These are phyloP conservation scores for Coemansia sp. DNA, from an alignment of 192 early-diverging fungal species.

Conservation along the genomic window DNA sequence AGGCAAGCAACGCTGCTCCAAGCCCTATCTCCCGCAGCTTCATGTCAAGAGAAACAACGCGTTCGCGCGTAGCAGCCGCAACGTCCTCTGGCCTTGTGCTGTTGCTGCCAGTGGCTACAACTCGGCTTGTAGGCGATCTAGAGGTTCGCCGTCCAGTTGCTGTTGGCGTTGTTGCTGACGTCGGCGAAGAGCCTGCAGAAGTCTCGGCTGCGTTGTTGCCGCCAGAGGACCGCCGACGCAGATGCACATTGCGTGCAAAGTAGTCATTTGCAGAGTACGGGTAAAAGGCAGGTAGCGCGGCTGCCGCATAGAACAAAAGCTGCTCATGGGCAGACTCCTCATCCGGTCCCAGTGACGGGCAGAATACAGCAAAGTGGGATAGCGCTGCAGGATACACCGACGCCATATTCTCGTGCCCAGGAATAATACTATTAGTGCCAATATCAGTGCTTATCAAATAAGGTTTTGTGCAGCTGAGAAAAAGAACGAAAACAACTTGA, in stretches of 20 bases:
- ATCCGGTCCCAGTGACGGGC: constrained; percentile 62
- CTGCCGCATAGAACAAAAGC: constrained; percentile 70
- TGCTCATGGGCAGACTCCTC: constrained; percentile 78
- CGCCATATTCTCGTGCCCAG: constrained; percentile 22
- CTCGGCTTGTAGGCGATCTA: neutral
- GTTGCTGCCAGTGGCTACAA: neutral
- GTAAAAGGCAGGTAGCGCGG: constrained; percentile 42
- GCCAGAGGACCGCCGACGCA: constrained; percentile 36
- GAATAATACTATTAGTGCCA: neutral
- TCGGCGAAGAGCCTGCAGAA: neutral
- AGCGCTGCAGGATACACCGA: constrained; percentile 52
- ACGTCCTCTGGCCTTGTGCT: neutral
- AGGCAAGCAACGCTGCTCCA: constrained; percentile 69
- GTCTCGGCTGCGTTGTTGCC: constrained; percentile 11
- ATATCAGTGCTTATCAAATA: neutral
- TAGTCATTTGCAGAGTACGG: constrained; percentile 48
- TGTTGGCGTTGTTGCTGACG: neutral
- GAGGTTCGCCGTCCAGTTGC: neutral
- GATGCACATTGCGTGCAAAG: constrained; percentile 28
- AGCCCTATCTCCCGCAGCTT: constrained; percentile 75
- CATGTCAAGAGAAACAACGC: constrained; percentile 67
- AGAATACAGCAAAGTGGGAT: constrained; percentile 74
- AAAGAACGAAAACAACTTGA: no score
- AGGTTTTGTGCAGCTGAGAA: no score
- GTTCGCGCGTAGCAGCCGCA: constrained; percentile 15